phyloP scores from a whole-genome alignment of 1,139 yeast genomes.

The Hansenula anomala region DNA sequence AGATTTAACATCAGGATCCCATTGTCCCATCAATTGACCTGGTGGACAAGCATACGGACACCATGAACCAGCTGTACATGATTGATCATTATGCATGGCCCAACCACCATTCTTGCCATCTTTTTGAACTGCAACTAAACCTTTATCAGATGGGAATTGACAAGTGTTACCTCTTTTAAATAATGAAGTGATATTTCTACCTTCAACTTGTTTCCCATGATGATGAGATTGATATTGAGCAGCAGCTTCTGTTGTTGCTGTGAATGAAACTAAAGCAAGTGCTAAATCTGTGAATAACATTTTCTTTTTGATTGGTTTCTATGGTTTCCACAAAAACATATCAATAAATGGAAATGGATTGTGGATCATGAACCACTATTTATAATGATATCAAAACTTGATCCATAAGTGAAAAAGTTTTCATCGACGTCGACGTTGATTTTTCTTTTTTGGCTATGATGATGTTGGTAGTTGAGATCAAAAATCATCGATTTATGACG shows the following conservation, averaged over 20 bases:
- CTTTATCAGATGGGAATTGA: conserved; percentile 58
- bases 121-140: conserved; percentile 64
- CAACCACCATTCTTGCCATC: conserved; percentile 67
- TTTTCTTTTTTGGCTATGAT: no score
- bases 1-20: conserved; percentile 59
- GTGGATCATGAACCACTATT: neutral
- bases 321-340: no score
- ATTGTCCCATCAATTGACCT: conserved; percentile 75
- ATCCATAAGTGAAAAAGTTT: neutral
- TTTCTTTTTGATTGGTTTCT: neutral
- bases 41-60: conserved; percentile 91
- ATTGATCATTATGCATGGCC: conserved; percentile 80
- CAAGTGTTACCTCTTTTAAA: conserved; percentile 44
- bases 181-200: conserved; percentile 19
- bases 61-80: conserved; percentile 67
- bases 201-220: conserved; percentile 17
- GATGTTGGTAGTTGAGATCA: no score
- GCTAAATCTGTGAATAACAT: neutral
- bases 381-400: no score
- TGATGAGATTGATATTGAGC: conserved; percentile 16
- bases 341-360: no score
- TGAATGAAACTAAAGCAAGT: neutral
- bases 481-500: no score
- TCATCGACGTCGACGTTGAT: neutral
- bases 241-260: conserved; percentile 2